Evolutionary conservation across 768 basidiomycete species (phyloP).

Genomic region (Lactarius trivialis): DNA sequence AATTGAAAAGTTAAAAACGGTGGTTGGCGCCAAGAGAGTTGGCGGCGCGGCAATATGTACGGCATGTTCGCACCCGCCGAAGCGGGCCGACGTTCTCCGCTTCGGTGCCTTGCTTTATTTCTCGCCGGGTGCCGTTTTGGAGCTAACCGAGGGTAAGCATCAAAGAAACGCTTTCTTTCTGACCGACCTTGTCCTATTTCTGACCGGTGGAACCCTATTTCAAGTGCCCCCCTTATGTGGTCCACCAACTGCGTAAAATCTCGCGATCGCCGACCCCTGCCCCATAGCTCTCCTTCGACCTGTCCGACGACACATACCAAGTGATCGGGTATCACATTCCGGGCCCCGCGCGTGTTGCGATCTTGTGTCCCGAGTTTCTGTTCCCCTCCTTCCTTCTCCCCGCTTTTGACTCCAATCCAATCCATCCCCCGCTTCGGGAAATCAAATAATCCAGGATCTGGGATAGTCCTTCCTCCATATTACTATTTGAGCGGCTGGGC

Average conservation of each 20-base stretch:
- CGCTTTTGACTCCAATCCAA: neutral
- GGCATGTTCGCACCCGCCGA: slow-evolving; percentile 3
- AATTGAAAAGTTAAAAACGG: slow-evolving; percentile 13
- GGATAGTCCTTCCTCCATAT: slow-evolving; percentile 14
- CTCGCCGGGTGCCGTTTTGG: slow-evolving; percentile 1
- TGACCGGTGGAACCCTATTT: slow-evolving; percentile 16
- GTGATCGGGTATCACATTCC: slow-evolving; percentile 16
- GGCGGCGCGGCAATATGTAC: slow-evolving; percentile 9
- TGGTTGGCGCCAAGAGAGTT: slow-evolving; percentile 16
- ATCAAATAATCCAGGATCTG: slow-evolving; percentile 21
- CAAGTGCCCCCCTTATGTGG: slow-evolving; percentile 6
- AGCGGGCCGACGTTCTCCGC: slow-evolving; percentile 19
- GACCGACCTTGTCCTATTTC: slow-evolving; percentile 2
- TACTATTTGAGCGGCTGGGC: slow-evolving; percentile 19
- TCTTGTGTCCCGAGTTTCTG: slow-evolving; percentile 11
- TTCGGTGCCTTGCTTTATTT: slow-evolving; percentile 21
- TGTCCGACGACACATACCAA: slow-evolving; percentile 1
- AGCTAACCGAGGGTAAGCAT: slow-evolving; percentile 16
- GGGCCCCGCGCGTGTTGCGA: slow-evolving; percentile 9
- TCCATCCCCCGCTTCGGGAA: slow-evolving; percentile 19
- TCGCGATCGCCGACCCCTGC: slow-evolving; percentile 12
- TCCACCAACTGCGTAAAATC: slow-evolving; percentile 1
- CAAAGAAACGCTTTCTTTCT: slow-evolving; percentile 11
- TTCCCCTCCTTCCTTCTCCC: slow-evolving; percentile 4
- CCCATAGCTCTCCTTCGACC: neutral